These are phyloP conservation scores for Cinnamomum chago DNA, from an alignment of 164 flowering plant species.

Conservation along the genomic window DNA sequence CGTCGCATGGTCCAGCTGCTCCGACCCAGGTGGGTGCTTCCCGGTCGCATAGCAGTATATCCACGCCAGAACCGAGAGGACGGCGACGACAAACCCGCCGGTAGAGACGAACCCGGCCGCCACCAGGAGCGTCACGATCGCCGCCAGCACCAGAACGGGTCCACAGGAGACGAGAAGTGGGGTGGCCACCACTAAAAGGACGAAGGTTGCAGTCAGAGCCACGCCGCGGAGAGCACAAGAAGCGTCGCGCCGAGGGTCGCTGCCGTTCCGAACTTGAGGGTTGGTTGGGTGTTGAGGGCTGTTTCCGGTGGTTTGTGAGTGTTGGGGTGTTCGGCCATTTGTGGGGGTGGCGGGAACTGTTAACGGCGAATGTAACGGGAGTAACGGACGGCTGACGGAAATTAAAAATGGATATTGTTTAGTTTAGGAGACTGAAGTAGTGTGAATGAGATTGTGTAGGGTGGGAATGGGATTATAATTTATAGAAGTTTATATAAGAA, in stretches of 20 bases:
- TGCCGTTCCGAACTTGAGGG: conserved; percentile 22
- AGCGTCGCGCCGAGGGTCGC: conserved; percentile 18
- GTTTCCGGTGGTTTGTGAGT: conserved; percentile 6
- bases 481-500: no score
- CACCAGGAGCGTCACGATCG: conserved; percentile 12
- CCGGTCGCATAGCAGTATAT: conserved; percentile 15
- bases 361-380: no score
- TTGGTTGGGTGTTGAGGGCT: conserved; percentile 18
- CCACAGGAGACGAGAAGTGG: conserved; percentile 26
- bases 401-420: no score
- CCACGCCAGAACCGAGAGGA: conserved; percentile 20
- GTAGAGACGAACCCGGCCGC: conserved; percentile 21
- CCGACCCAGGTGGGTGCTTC: conserved; percentile 37
- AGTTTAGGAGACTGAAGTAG: no score
- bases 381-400: no score
- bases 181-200: conserved; percentile 19
- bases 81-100: conserved; percentile 19
- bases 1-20: conserved; percentile 35
- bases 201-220: conserved; percentile 19
- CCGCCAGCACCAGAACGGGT: conserved; percentile 27
- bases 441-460: no score
- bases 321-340: no score
- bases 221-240: conserved; percentile 24
- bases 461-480: no score
- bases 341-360: no score